Conservation (phyloP, 75 land plant species). For the Picea sitchensis region DNA sequence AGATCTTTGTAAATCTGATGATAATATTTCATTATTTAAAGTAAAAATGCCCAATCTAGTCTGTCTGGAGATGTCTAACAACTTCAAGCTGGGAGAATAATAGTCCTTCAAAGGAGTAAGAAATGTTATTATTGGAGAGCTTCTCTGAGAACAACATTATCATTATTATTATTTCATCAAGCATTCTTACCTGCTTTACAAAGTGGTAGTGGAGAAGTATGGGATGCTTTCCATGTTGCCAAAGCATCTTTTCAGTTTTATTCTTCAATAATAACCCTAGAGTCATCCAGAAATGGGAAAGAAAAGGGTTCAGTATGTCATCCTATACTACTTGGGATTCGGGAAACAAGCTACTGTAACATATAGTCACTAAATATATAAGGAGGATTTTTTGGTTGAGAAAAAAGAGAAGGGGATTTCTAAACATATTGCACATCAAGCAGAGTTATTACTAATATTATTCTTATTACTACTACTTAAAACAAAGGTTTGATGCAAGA, state of each 20-base stretch:
- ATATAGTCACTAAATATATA: background rate
- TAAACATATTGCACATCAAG: too few species aligned
- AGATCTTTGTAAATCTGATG: slow-evolving; percentile 10
- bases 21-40: background rate
- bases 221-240: slow-evolving; percentile 8
- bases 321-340: background rate
- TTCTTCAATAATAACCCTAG: background rate
- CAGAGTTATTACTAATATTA: too few species aligned
- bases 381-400: background rate
- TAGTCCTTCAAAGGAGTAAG: too few species aligned
- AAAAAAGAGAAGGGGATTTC: background rate
- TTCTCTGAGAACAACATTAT: slow-evolving; percentile 1
- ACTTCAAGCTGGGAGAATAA: background rate
- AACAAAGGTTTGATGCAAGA: too few species aligned
- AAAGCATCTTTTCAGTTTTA: slow-evolving; percentile 13
- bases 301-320: background rate
- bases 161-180: background rate
- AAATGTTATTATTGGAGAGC: background rate
- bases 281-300: slow-evolving; percentile 12
- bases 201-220: slow-evolving; percentile 5
- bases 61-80: too few species aligned
- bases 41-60: background rate
- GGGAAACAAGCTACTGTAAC: background rate
- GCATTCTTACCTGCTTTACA: slow-evolving; percentile 12
- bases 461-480: too few species aligned